A percentile compares a stretch with the other conserved stretches of the same genome.
phyloP scores from a whole-genome alignment of 1,284 basidiomycete species.

The Testicularia cyperi region DNA sequence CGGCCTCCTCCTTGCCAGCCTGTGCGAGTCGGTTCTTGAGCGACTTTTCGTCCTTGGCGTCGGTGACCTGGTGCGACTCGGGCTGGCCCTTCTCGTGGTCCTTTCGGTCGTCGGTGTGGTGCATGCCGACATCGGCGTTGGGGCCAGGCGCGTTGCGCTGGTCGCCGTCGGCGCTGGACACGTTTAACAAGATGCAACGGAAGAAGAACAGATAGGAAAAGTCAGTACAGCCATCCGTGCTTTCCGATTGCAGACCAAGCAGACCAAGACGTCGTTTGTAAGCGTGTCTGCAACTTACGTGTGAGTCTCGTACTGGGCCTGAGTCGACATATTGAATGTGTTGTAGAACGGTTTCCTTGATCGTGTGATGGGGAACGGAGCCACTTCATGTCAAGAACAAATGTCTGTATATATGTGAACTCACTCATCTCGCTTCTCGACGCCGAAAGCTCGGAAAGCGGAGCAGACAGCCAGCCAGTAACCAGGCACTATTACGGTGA shows the following conservation, averaged over 20 bases:
- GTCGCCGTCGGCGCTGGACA: slow-evolving; percentile 45
- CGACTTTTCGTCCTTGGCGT: slow-evolving; percentile 51
- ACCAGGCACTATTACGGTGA: too few relatives aligned
- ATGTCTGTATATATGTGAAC: too few relatives aligned
- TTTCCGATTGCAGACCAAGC: neutral
- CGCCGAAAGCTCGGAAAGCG: too few relatives aligned
- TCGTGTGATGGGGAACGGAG: too few relatives aligned
- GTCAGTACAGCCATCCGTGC: neutral
- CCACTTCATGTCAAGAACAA: too few relatives aligned
- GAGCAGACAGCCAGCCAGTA: too few relatives aligned
- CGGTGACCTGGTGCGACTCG: slow-evolving; percentile 50
- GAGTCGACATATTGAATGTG: slow-evolving; percentile 30
- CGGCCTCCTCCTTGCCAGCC: slow-evolving; percentile 50
- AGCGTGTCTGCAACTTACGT: slow-evolving; percentile 30
- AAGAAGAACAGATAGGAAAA: neutral
- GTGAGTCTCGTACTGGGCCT: slow-evolving; percentile 34
- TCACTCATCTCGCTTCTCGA: too few relatives aligned
- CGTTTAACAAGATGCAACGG: neutral
- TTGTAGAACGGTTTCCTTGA: too few relatives aligned
- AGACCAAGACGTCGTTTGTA: too few relatives aligned
- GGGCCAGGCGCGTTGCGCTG: slow-evolving; percentile 42
- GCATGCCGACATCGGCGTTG: slow-evolving; percentile 39
- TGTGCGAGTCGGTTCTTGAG: slow-evolving; percentile 56
- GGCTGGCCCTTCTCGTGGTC: slow-evolving; percentile 49
- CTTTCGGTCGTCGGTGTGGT: slow-evolving; percentile 41